Base-by-base conservation (phyloP, 371 early-diverging fungal species). In the Lichtheimia hyalospora region DNA sequence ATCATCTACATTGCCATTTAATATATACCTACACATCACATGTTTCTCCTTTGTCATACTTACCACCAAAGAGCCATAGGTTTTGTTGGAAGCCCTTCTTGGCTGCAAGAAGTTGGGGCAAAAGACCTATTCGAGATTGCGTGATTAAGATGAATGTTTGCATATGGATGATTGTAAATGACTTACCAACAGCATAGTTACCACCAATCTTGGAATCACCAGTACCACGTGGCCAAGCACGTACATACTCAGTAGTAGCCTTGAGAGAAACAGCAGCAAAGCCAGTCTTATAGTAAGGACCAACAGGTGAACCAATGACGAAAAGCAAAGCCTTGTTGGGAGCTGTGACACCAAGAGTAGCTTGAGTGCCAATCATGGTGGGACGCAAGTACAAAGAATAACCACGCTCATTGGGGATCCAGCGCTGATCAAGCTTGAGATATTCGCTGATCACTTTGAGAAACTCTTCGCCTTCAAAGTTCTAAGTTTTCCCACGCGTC, bases 191-290 rank as follows among this genome's bases (percentile, higher is more conserved):
- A 39, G 77, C 81, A 71, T 94, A 94, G 79, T 94, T 94, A 57
- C 84, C 93, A 62, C 98, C 97, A 64, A 96, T 72, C 87, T 98
- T 98, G 63, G 87, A 84, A 72, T 89, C 91, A 63, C 97, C 97
- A 4, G 95, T 94, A 59, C 98, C 97, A 13, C 97, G 96, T 23
- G 97, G 97, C 96, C 96, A 96, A 15, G 98, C 97, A 60, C 98
- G 89, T 21, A 92, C 92, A 66, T 88, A 90, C 49, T 91, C 82
- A 41, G 89, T 81, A 42, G 94, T 92, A 5, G 97, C 96, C 62
- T 81, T 84, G 61, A 98, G 81, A 50, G 83, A 84, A 51, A 96
- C 93, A 44, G 96, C 94, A n/a, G 82, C 73, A 73, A 96, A 94
- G 7, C 96, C 96, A 16, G 93, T 91, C 59, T 88, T 89, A 82